Percentiles rank a stretch among this genome's conserved stretches.
Evolutionary conservation across 2,329 filamentous ascomycete genomes (phyloP).

Genomic region (Ophiostoma ips): DNA sequence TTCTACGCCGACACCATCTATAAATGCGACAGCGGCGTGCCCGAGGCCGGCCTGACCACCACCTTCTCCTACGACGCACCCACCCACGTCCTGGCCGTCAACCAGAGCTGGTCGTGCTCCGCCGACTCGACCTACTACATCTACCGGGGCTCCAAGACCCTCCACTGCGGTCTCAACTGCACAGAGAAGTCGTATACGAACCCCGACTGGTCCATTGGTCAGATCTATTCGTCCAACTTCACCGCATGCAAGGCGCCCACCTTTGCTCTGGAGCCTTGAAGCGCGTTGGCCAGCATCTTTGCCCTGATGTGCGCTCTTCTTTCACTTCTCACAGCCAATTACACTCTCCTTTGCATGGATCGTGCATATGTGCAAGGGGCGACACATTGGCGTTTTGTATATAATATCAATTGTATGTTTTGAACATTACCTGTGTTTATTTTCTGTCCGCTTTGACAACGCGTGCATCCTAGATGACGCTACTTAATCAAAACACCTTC

Average conservation of each 20-base stretch:
- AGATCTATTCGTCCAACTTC: constrained; percentile 25
- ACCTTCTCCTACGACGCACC: constrained; percentile 30
- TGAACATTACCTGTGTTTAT: too few relatives aligned
- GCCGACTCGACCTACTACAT: constrained; percentile 25
- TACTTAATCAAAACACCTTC: too few relatives aligned
- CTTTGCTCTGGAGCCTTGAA: not conserved
- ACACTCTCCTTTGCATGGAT: too few relatives aligned
- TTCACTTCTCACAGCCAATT: too few relatives aligned
- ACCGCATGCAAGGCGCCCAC: constrained; percentile 18
- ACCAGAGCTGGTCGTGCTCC: constrained; percentile 36
- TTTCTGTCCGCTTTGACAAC: too few relatives aligned
- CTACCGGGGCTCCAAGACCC: constrained; percentile 20
- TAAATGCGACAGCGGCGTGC: constrained; percentile 22
- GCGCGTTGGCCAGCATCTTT: not conserved
- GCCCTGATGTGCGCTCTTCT: too few relatives aligned
- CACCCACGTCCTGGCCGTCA: constrained; percentile 24
- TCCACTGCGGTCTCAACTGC: constrained; percentile 21
- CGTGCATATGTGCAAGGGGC: too few relatives aligned
- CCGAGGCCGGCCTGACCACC: constrained; percentile 17
- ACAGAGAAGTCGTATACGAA: constrained; percentile 22
- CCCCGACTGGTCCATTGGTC: constrained; percentile 26
- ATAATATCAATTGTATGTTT: too few relatives aligned
- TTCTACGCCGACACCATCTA: constrained; percentile 35
- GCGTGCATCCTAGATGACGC: too few relatives aligned
- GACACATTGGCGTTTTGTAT: too few relatives aligned